These are phyloP conservation scores for Diaporthe capsici DNA, from an alignment of 2,329 filamentous ascomycete species.

Conservation along the genomic window DNA sequence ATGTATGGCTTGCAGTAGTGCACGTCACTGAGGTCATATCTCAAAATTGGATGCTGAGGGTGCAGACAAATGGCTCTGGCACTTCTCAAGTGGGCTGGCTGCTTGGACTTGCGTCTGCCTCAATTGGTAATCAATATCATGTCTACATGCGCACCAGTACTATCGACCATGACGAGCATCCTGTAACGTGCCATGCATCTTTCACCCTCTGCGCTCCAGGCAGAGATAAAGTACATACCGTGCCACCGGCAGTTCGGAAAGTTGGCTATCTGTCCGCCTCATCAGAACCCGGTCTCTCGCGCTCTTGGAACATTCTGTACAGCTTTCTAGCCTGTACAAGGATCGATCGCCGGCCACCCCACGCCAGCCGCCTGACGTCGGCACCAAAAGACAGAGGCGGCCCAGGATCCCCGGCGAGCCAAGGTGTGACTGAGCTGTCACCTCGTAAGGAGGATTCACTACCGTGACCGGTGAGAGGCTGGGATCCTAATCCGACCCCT, in stretches of 20 bases:
- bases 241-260: neutral
- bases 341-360: slow-evolving; percentile 10
- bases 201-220: neutral
- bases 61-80: slow-evolving; percentile 3
- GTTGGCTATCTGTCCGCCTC: neutral
- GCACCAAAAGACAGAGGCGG: slow-evolving; percentile 10
- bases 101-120: neutral
- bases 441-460: neutral
- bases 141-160: slow-evolving; percentile 18
- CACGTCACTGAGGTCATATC: slow-evolving; percentile 28
- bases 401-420: slow-evolving; percentile 6
- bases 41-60: neutral
- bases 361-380: slow-evolving; percentile 19
- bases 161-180: neutral
- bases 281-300: neutral
- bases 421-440: slow-evolving; percentile 29
- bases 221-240: slow-evolving; percentile 16
- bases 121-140: slow-evolving; percentile 24
- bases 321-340: neutral
- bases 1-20: slow-evolving; percentile 21
- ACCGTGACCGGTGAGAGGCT: slow-evolving; percentile 26
- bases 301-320: neutral
- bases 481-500: slow-evolving; percentile 14
- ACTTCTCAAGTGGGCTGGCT: neutral
- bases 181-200: slow-evolving; percentile 26